Evolutionary conservation across 2,329 filamentous ascomycete genomes (phyloP).

Genomic region (Teratosphaeriaceae sp.): DNA sequence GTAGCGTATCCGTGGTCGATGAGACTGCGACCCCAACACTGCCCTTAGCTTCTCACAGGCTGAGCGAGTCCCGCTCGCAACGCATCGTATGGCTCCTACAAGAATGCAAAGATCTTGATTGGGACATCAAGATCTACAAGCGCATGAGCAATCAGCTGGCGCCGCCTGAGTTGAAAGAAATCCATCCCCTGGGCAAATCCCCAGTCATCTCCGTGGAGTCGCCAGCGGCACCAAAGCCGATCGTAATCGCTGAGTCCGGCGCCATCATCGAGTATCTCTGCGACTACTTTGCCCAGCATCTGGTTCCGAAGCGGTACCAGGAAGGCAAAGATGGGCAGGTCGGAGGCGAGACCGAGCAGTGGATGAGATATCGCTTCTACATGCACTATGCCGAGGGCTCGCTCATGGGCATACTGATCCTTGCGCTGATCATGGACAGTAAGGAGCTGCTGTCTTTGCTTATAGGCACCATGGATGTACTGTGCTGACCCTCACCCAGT

Average conservation of each 20-base stretch:
- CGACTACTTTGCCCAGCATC: slow-evolving; percentile 53
- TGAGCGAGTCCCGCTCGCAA: slow-evolving; percentile 75
- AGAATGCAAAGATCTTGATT: slow-evolving; percentile 65
- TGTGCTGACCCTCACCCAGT: slow-evolving; percentile 16
- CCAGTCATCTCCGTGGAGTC: slow-evolving; percentile 64
- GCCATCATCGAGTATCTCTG: slow-evolving; percentile 76
- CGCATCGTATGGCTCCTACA: slow-evolving; percentile 81
- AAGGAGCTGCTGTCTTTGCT: slow-evolving; percentile 21
- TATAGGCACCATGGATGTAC: too few species aligned
- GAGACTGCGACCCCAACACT: neutral
- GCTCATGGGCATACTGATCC: slow-evolving; percentile 65
- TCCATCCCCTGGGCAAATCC: slow-evolving; percentile 84
- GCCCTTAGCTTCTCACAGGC: slow-evolving; percentile 48
- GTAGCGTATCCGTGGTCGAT: neutral
- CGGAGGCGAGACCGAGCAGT: slow-evolving; percentile 54
- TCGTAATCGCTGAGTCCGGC: slow-evolving; percentile 74
- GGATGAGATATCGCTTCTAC: slow-evolving; percentile 58
- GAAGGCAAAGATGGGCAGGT: slow-evolving; percentile 49
- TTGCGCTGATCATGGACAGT: slow-evolving; percentile 56
- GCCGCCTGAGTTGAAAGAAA: slow-evolving; percentile 64
- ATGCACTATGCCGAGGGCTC: slow-evolving; percentile 84
- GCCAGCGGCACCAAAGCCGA: slow-evolving; percentile 36
- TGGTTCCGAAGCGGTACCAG: slow-evolving; percentile 48
- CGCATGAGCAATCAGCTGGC: slow-evolving; percentile 60
- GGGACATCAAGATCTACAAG: slow-evolving; percentile 74